Evolutionary conservation across 1,139 yeast species (phyloP).

Genomic region (Casaregolazyma suthepensis): DNA sequence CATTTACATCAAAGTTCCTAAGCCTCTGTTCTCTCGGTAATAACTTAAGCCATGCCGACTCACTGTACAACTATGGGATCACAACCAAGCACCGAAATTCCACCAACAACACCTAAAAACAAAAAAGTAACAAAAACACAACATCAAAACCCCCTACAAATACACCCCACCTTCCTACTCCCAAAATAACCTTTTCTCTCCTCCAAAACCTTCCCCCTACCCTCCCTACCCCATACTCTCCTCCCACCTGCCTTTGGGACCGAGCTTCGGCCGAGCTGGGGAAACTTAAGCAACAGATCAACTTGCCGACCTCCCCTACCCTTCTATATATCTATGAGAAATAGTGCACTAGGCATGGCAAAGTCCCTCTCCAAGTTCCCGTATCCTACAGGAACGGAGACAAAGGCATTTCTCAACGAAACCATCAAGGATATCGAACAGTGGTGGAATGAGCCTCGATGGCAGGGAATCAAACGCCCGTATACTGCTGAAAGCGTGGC

Average conservation of each 20-base stretch:
- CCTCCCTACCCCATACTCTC: background rate
- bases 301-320: background rate
- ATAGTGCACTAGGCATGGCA: slow-evolving; percentile 1
- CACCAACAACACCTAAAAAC: no score
- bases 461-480: slow-evolving; percentile 44
- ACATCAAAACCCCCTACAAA: no score
- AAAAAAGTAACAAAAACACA: no score
- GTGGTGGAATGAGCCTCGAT: slow-evolving; percentile 52
- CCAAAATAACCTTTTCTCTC: background rate
- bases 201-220: background rate
- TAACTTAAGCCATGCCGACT: no score
- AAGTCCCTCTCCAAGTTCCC: slow-evolving; percentile 34
- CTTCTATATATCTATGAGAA: background rate
- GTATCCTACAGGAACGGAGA: slow-evolving; percentile 33
- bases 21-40: no score
- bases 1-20: no score
- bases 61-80: no score
- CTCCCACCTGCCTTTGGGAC: background rate
- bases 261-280: background rate
- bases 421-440: slow-evolving; percentile 36
- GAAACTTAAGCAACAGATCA: background rate
- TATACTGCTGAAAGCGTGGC: slow-evolving; percentile 52
- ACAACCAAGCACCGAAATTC: no score
- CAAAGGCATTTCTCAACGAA: slow-evolving; percentile 27
- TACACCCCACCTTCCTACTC: background rate